Evolutionary conservation across 2,329 filamentous ascomycete genomes (phyloP), one percentile per base, ranked within the genome.

Genomic region (Reticulascus tulasneorum): DNA sequence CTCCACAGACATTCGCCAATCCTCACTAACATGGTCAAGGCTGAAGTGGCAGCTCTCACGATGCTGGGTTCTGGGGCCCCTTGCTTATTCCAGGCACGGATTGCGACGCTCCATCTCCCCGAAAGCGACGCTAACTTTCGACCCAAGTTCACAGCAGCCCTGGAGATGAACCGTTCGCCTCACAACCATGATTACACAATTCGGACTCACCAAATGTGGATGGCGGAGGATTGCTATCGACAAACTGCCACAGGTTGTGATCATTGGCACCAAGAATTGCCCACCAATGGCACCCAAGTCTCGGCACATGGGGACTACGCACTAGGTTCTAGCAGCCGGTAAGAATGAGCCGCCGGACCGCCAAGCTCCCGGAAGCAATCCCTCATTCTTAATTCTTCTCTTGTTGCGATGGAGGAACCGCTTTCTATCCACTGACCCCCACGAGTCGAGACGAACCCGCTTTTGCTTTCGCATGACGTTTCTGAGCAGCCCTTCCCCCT

Each of bases 311-410:
- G n/a, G n/a, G n/a, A n/a, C n/a, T n/a, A n/a, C n/a, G n/a, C n/a
- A n/a, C n/a, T n/a, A 32, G 12, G 31, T 10, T n/a, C 21, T 12
- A 10, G 23, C 18, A 9, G 11, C 17, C 24, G 35, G 35, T 7
- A 21, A 11, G 6, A 18, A 6, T 29, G 22, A 23, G 35, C 38
- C 38, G 38, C 18, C 38, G 38, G 38, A 18, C 38, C 38, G 38
- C 12, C 24, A 19, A 20, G 4, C n/a, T n/a, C n/a, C n/a, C n/a
- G n/a, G n/a, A n/a, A n/a, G n/a, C n/a, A n/a, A n/a, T n/a, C n/a
- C n/a, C n/a, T n/a, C n/a, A n/a, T n/a, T n/a, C n/a, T n/a, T n/a
- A n/a, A n/a, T n/a, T n/a, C n/a, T n/a, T n/a, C n/a, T n/a, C n/a
- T n/a, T n/a, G n/a, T n/a, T n/a, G n/a, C n/a, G n/a, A n/a, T n/a